Conservation (phyloP, 2,329 filamentous ascomycete genomes). For the Cladosporium sp. region DNA sequence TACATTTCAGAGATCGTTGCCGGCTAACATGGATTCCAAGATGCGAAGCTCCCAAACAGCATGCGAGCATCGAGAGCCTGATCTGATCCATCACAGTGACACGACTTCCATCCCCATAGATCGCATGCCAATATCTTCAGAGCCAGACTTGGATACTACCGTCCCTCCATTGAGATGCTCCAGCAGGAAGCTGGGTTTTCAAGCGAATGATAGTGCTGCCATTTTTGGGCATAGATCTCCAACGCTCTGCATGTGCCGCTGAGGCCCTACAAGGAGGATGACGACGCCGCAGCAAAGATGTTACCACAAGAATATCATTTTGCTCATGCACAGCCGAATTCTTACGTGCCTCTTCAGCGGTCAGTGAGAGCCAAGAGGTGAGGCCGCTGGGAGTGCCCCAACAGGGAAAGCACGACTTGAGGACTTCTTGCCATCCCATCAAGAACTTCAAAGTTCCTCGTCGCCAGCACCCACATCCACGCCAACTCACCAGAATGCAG, state of each 20-base stretch:
- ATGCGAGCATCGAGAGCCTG: background rate
- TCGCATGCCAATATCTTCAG: background rate
- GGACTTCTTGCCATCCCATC: background rate
- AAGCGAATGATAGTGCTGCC: background rate
- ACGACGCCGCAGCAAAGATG: background rate
- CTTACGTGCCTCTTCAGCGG: background rate
- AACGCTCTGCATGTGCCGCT: background rate
- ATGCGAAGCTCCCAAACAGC: background rate
- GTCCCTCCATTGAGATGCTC: background rate
- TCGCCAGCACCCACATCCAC: background rate
- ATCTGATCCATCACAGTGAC: background rate
- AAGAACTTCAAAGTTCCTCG: background rate
- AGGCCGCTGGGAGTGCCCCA: background rate
- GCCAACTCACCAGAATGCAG: background rate
- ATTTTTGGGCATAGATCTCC: background rate
- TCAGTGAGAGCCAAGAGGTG: background rate
- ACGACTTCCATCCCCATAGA: background rate
- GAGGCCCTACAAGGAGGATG: background rate
- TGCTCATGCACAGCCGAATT: background rate
- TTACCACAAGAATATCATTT: background rate
- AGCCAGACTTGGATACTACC: background rate
- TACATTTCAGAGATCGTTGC: background rate
- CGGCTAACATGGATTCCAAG: background rate
- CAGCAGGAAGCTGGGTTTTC: background rate
- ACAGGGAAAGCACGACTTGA: background rate